These are phyloP conservation scores for Cercis canadensis DNA, from an alignment of 306 rosid genomes.

Conservation along the genomic window DNA sequence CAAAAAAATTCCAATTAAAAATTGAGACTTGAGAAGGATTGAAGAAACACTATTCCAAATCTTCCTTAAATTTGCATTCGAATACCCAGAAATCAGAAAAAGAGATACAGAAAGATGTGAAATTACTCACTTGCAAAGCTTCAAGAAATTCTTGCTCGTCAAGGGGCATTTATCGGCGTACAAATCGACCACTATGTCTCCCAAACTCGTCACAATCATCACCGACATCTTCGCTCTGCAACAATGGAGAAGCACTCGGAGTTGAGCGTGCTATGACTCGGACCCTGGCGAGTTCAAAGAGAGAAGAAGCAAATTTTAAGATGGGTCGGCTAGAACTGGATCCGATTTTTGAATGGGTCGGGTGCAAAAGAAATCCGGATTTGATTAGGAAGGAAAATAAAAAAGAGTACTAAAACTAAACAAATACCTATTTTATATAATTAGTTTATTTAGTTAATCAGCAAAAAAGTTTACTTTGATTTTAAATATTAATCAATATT, in stretches of 20 bases:
- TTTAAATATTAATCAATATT: too few species aligned
- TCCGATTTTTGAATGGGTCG: too few species aligned
- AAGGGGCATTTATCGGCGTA: constrained; percentile 75
- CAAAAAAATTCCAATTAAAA: too few species aligned
- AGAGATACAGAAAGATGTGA: background rate
- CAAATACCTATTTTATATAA: too few species aligned
- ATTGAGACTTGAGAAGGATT: too few species aligned
- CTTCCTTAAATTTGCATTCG: background rate
- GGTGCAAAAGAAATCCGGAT: too few species aligned
- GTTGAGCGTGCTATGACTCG: background rate
- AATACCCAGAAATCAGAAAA: background rate
- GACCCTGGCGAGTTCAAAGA: background rate
- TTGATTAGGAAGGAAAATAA: too few species aligned
- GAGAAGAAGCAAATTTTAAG: background rate
- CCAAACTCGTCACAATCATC: constrained; percentile 83
- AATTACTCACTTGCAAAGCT: constrained; percentile 80
- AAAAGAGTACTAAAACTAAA: too few species aligned
- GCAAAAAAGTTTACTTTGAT: too few species aligned
- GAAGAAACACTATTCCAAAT: too few species aligned
- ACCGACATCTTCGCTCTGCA: constrained; percentile 64
- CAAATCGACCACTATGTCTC: constrained; percentile 85
- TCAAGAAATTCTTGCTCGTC: constrained; percentile 88
- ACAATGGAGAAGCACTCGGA: background rate
- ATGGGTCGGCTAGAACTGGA: background rate
- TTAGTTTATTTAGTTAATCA: too few species aligned